Base-by-base conservation (phyloP, 495 filamentous ascomycete genomes). In the Penicillium parvum region DNA sequence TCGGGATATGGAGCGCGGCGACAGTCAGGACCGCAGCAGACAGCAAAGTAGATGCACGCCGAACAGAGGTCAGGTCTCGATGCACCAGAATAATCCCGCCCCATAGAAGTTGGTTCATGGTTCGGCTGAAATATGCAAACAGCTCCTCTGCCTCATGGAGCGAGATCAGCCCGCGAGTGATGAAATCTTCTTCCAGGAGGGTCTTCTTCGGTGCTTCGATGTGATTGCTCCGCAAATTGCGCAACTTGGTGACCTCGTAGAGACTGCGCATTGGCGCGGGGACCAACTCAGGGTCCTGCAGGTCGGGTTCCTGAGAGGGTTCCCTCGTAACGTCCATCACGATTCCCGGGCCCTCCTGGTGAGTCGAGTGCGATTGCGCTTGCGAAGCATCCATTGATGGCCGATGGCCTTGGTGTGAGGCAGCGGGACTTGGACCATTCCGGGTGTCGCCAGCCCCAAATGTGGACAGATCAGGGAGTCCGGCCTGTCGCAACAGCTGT, bases 191-290 rank as follows among this genome's bases (percentile, higher is more conserved):
- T 37, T 74, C 72, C 33, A 74, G 48, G 19, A 76, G 60, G 5
- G 68, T 72, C 42, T 63, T 60, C 43, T 68, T 68, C 5, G 67
- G 72, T 34, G 65, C 65, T 43, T 71, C 65, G 11, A 61, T 63
- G 18, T 57, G 58, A 36, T 70, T 69, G 36, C 66, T 68, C n/a
- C 75, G 58, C 38, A 79, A 44, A 29, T 77, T 72, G 20, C 74
- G 67, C 37, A 81, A 56, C 30, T 75, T 79, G 5, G 77, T 81
- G 20, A 81, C 77, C 45, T 80, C 77, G 51, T 78, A 81, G 16
- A 81, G 53, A 57, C 73, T 78, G 39, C 74, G 69, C 75, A 81
- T 79, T 0, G 77, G 77, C 4, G 73, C 76, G 1, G 74, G 64
- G 19, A 79, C 73, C 23, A 79, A 40, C 7, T 68, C 66, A 14